A percentile compares a stretch with the other conserved stretches of the same genome.
Conservation (phyloP, 2,329 filamentous ascomycete species). For the Hypoxylon sp. region DNA sequence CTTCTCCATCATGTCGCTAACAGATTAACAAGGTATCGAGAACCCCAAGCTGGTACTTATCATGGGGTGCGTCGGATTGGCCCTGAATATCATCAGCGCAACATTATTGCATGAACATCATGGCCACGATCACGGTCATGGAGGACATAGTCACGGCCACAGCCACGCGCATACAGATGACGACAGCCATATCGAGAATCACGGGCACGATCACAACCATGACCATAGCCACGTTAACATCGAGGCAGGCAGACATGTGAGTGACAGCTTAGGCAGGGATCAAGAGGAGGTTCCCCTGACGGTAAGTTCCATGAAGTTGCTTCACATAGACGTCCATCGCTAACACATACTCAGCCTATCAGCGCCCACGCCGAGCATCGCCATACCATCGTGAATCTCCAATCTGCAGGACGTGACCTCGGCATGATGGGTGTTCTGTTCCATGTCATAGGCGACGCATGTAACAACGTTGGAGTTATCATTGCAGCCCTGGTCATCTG, state of each 20-base stretch:
- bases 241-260: conserved; percentile 47
- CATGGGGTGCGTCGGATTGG: conserved; percentile 76
- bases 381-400: conserved; percentile 57
- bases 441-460: conserved; percentile 79
- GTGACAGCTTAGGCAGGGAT: conserved; percentile 39
- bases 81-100: conserved; percentile 76
- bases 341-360: conserved; percentile 47
- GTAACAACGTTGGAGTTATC: conserved; percentile 84
- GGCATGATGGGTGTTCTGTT: conserved; percentile 79
- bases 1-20: conserved; percentile 11
- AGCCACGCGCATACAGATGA: conserved; percentile 20
- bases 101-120: conserved; percentile 74
- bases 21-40: conserved; percentile 67
- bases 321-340: neutral
- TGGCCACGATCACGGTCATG: conserved; percentile 52
- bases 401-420: conserved; percentile 69
- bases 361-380: conserved; percentile 66
- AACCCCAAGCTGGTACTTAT: conserved; percentile 77
- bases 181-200: conserved; percentile 29
- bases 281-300: conserved; percentile 49
- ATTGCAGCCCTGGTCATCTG: conserved; percentile 78
- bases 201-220: conserved; percentile 46
- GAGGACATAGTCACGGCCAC: conserved; percentile 42
- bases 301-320: conserved; percentile 38
- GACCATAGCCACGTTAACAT: conserved; percentile 52